Base-by-base conservation (phyloP, 176 grass and related monocot species). In the Ensete ventricosum region DNA sequence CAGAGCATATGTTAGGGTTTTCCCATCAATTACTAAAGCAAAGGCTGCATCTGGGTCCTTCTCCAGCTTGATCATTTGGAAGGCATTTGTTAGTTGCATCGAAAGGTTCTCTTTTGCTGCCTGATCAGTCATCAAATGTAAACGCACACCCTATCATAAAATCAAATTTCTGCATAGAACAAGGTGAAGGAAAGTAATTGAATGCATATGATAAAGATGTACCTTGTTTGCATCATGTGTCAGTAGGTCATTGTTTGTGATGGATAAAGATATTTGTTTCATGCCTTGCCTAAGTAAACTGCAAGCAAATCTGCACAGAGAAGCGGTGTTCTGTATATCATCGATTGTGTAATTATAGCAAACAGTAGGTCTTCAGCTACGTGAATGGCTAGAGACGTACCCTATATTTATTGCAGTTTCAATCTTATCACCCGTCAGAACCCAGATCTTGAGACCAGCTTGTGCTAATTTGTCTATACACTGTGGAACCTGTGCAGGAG, bases 341-440 rank as follows among this genome's bases (percentile, higher is more conserved):
- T 43, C 4, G 22, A 65, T 26, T 29, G 10, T 26, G 34, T 43
- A 43, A 64, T 24, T 14, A 65, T 65, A 27, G 62, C 63, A 65
- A 11, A 5, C 2, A 65, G 25, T 60, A 20, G 11, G 25, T 19
- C 43, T 54, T 8, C 16, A 11, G 26, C 26, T 9, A 74, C 25
- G 22, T 25, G 72, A 23, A 14, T 48, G 22, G 16, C 20, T 11
- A 65, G 22, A 67, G 22, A 14, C 78, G 76, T 99, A 99, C 91
- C 95, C 95, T 53, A 99, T 94, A 76, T 99, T 99, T 76, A 99
- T 99, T 69, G 95, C 91, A 71, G 95, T 94, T 89, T 99, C 95
- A 86, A 99, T 99, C 82, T 99, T 99, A 89, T 99, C 95, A 22
- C 95, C 95, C 11, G 93, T 97, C 80, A 97, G 80, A 91, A 97